Base-by-base conservation (phyloP, 495 filamentous ascomycete genomes). In the Margaritispora aquatica region DNA sequence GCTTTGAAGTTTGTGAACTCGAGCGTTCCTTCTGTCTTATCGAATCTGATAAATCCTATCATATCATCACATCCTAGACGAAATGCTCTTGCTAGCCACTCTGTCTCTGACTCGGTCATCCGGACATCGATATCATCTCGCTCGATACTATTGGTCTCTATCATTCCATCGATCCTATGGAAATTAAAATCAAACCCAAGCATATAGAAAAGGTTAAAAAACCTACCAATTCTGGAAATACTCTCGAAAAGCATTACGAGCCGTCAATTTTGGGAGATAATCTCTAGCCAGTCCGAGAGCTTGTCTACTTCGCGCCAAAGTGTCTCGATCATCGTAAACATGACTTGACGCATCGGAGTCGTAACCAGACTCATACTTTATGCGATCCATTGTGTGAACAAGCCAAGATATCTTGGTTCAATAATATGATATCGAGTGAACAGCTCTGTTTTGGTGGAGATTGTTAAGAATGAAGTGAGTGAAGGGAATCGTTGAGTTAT, bases 221-320 rank as follows among this genome's bases (percentile, higher is more conserved):
- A 19, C 61, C 34, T 19, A 60, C 61, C 57, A 59, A 29, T 63
- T 63, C 44, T 63, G 61, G 51, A 24, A 56, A 20, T 44, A 57
- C 36, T 63, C 61, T 57, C 61, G 38, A 22, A 58, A 59, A 1
- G 31, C 61, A 53, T 63, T 26, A 9, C 19, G 21, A 17, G 56
- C 26, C 2, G 21, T 29, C 61, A 41, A 56, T 15, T 38, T 20
- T 11, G 17, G 21, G 21, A 62, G 47, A 34, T 62, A 62, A 26
- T 31, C 8, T 26, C 34, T 20, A 0, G 29, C 17, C 3, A 62
- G 21, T 1, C 59, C 59, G 4, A 57, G 21, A 22, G 58, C 0
- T 4, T 54, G 51, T 26, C 34, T 52, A 21, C 50, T 27, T 29
- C 24, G 27, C 7, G 1, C 17, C 23, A 52, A 21, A 1, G 50